phyloP scores from a whole-genome alignment of 2,329 filamentous ascomycete species.

The Malbranchea zuffiana region DNA sequence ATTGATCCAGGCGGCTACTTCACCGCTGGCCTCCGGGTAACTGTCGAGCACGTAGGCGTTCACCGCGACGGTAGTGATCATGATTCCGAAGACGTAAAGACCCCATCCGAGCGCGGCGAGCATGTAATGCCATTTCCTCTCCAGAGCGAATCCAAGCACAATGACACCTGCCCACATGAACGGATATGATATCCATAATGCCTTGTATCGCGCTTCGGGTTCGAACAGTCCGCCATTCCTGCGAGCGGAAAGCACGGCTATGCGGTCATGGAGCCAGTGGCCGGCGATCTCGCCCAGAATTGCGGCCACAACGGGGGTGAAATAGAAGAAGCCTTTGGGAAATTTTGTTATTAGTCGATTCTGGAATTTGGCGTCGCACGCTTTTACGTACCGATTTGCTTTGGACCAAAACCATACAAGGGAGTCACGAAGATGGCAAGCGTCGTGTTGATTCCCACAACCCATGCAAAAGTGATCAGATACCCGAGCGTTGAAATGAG shows the following conservation, averaged over 20 bases:
- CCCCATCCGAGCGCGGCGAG: slow-evolving; percentile 41
- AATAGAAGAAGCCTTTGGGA: slow-evolving; percentile 43
- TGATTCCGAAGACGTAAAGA: slow-evolving; percentile 46
- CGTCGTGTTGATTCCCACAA: slow-evolving; percentile 46
- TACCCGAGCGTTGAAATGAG: slow-evolving; percentile 30
- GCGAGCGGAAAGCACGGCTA: slow-evolving; percentile 38
- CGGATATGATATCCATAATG: slow-evolving; percentile 38
- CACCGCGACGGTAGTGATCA: slow-evolving; percentile 44
- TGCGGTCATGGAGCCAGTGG: slow-evolving; percentile 46
- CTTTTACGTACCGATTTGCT: slow-evolving; percentile 38
- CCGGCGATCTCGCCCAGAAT: slow-evolving; percentile 44
- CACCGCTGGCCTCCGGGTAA: slow-evolving; percentile 46
- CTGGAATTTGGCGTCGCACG: not conserved
- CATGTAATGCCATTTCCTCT: slow-evolving; percentile 44
- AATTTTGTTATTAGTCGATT: no score
- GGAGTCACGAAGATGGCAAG: slow-evolving; percentile 43
- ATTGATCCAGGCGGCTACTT: slow-evolving; percentile 45
- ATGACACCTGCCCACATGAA: slow-evolving; percentile 43
- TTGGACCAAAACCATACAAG: slow-evolving; percentile 41
- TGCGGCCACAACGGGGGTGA: slow-evolving; percentile 46
- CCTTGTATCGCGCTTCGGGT: slow-evolving; percentile 45
- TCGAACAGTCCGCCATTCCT: slow-evolving; percentile 44
- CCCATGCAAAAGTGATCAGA: slow-evolving; percentile 33
- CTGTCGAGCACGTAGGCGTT: slow-evolving; percentile 45
- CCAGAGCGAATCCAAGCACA: slow-evolving; percentile 43